These are phyloP conservation scores for Ceriops zippeliana DNA, from an alignment of 345 rosid species.

Conservation along the genomic window DNA sequence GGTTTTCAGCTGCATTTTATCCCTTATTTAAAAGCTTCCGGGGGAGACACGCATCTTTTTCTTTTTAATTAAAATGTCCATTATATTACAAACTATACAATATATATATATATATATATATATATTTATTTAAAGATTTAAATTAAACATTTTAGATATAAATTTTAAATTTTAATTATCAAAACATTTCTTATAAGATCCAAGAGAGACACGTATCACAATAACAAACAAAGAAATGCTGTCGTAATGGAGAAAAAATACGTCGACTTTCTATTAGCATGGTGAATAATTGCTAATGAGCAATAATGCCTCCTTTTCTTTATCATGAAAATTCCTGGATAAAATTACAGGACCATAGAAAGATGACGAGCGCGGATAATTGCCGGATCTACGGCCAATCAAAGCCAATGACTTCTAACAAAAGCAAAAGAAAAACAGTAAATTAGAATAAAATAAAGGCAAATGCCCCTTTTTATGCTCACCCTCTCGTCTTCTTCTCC, in stretches of 20 bases:
- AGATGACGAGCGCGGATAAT: slow-evolving; percentile 43
- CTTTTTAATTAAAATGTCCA: background rate
- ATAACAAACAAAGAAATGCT: no score
- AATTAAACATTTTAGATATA: no score
- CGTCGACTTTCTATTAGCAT: slow-evolving; percentile 3
- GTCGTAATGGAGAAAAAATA: background rate
- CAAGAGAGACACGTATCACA: no score
- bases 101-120: no score
- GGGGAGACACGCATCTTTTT: no score
- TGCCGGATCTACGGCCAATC: slow-evolving; percentile 35
- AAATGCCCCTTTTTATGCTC: background rate
- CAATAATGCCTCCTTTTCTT: slow-evolving; percentile 3
- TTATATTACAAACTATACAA: no score
- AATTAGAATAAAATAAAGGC: background rate
- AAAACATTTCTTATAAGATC: no score
- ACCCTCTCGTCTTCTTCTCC: slow-evolving; percentile 5
- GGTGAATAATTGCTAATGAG: background rate
- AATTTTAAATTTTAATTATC: no score
- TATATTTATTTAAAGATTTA: no score
- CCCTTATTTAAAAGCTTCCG: no score
- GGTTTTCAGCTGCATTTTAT: no score
- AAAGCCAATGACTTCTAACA: slow-evolving; percentile 19
- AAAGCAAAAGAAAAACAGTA: background rate
- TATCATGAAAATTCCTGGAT: slow-evolving; percentile 13
- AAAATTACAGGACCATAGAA: slow-evolving; percentile 22